Evolutionary conservation across 768 basidiomycete genomes (phyloP).

Genomic region (Pholiota molesta): DNA sequence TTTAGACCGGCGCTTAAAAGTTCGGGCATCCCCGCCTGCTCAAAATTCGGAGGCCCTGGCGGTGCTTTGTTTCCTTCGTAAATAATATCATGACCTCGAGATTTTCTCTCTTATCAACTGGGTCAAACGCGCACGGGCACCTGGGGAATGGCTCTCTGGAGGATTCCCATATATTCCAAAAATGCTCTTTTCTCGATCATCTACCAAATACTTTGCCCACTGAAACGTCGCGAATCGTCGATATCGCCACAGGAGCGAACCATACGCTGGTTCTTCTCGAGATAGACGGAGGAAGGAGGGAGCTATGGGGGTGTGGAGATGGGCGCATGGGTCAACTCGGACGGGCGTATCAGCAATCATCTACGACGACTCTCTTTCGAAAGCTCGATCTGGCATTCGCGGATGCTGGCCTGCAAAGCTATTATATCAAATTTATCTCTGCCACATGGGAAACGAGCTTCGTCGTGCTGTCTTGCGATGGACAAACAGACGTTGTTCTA

Average conservation of each 20-base stretch:
- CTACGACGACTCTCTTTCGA: slow-evolving; percentile 43
- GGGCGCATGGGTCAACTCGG: slow-evolving; percentile 77
- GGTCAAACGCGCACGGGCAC: slow-evolving; percentile 59
- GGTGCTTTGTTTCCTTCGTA: not conserved
- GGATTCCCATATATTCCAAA: slow-evolving; percentile 45
- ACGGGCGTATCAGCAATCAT: slow-evolving; percentile 29
- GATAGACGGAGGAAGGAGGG: slow-evolving; percentile 24
- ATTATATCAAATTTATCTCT: slow-evolving; percentile 52
- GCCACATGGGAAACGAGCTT: slow-evolving; percentile 88
- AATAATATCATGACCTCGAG: not conserved
- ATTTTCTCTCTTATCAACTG: slow-evolving; percentile 35
- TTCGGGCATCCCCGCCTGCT: too few relatives aligned
- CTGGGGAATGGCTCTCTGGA: slow-evolving; percentile 46
- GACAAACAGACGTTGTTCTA: slow-evolving; percentile 55
- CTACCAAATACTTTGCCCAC: slow-evolving; percentile 32
- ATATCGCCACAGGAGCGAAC: slow-evolving; percentile 74
- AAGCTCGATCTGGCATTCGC: slow-evolving; percentile 46
- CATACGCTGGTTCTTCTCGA: slow-evolving; percentile 76
- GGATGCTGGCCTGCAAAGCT: slow-evolving; percentile 38
- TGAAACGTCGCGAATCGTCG: slow-evolving; percentile 36
- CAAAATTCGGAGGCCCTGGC: too few relatives aligned
- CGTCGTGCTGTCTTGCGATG: slow-evolving; percentile 54
- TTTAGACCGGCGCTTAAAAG: too few relatives aligned
- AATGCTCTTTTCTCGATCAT: slow-evolving; percentile 40
- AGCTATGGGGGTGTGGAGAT: slow-evolving; percentile 80